Base-by-base conservation (phyloP, 2,329 filamentous ascomycete species). In the Diaporthe vaccinii region DNA sequence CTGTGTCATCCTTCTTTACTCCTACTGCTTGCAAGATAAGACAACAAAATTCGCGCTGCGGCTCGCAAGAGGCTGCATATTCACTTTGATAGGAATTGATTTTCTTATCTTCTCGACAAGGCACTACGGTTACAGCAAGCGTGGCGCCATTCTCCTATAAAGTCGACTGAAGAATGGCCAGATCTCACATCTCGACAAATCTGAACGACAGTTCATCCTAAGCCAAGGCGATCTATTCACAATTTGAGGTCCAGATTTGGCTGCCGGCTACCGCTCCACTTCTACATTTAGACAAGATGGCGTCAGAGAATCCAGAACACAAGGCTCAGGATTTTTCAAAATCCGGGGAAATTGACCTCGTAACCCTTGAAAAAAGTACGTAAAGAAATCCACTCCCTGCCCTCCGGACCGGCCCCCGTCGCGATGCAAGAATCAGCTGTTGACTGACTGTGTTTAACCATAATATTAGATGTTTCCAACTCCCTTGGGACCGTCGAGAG, bases 301-400 rank as follows among this genome's bases (percentile, higher is more conserved):
- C 65, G 65, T 39, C 65, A 68, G 65, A 39, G 6, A 68, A 14
- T 4, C 49, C 34, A n/a, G 14, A 22, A 68, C 46, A 39, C 12
- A 68, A 68, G 31, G n/a, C 25, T 28, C 36, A 62, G n/a, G 46
- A 68, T 15, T 51, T 39, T 9, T 41, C 46, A 25, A 51, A 62
- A 39, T 36, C 59, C 20, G n/a, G 65, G 51, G 72, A 75, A 22
- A 53, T 53, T 53, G 49, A 73, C 46, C 41, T 61, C 10, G 41
- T 44, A 31, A 62, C 53, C 22, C 46, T 53, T 39, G 58, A 74
- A 39, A 68, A 46, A 46, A 75, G n/a, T 77, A 81, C 82, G 82
- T n/a, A 81, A 78, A 17, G 80, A 51, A 15, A 78, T 78, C 8
- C 78, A 77, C 71, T 82, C 36, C 3, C 6, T 17, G 22, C 41